phyloP scores from a whole-genome alignment of 495 filamentous ascomycete species.

The Hyaloscypha variabilis region DNA sequence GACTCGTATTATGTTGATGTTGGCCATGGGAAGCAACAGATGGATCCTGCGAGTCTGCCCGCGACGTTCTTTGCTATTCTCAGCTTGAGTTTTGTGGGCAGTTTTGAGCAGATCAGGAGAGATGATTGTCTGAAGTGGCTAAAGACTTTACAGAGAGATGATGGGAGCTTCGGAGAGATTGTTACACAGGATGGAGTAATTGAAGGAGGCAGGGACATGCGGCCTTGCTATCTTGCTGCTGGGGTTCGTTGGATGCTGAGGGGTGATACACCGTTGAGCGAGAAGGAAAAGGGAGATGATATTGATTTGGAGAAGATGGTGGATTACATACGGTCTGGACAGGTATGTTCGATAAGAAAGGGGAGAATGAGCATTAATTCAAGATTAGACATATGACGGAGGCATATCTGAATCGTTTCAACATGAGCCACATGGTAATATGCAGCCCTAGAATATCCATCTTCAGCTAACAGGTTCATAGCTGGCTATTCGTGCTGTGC shows the following conservation, averaged over 20 bases:
- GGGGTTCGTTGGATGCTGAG: slow-evolving; percentile 82
- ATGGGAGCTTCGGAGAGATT: slow-evolving; percentile 92
- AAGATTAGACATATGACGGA: slow-evolving; percentile 80
- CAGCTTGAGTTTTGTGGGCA: slow-evolving; percentile 72
- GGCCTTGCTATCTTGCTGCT: slow-evolving; percentile 83
- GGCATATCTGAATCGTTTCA: slow-evolving; percentile 80
- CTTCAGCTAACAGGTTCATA: slow-evolving; percentile 37
- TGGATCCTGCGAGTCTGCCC: slow-evolving; percentile 82
- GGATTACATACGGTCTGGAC: slow-evolving; percentile 68
- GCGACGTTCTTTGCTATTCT: slow-evolving; percentile 86
- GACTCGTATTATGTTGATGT: slow-evolving; percentile 41
- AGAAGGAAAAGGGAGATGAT: slow-evolving; percentile 64
- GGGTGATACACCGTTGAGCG: slow-evolving; percentile 38
- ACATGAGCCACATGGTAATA: slow-evolving; percentile 86
- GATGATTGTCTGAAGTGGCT: slow-evolving; percentile 73
- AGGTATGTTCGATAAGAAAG: slow-evolving; percentile 48
- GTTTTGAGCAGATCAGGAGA: slow-evolving; percentile 70
- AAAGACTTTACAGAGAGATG: slow-evolving; percentile 70
- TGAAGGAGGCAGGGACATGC: slow-evolving; percentile 78
- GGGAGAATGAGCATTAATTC: slow-evolving; percentile 19
- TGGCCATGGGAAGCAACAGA: slow-evolving; percentile 45
- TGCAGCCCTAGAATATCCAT: slow-evolving; percentile 12
- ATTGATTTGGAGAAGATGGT: slow-evolving; percentile 73
- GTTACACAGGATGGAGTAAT: slow-evolving; percentile 61
- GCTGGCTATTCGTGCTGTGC: slow-evolving; percentile 90